Evolutionary conservation across 768 basidiomycete genomes (phyloP).

Genomic region (Polyporus arcularius): DNA sequence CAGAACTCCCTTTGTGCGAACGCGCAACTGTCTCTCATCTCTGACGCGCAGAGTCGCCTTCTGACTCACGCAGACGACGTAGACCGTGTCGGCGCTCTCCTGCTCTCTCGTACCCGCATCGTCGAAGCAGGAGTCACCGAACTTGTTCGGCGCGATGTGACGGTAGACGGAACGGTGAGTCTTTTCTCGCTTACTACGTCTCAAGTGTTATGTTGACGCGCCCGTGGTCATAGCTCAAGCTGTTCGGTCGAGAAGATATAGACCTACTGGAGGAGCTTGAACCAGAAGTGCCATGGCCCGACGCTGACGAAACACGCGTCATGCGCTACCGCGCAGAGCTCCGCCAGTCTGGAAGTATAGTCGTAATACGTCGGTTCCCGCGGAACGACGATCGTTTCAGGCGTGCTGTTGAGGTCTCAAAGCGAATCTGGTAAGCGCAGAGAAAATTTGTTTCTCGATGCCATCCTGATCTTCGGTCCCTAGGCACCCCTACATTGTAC

Average conservation of each 20-base stretch:
- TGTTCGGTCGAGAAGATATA: not conserved
- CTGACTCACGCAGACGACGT: not conserved
- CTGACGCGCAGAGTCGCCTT: not conserved
- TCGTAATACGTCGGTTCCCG: not conserved
- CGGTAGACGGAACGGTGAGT: not conserved
- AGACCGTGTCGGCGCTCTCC: not conserved
- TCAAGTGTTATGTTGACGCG: too few relatives aligned
- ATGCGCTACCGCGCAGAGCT: not conserved
- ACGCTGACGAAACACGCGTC: not conserved
- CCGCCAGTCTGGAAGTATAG: not conserved
- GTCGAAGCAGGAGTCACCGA: not conserved
- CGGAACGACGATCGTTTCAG: not conserved
- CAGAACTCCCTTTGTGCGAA: not conserved
- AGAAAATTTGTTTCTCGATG: not conserved
- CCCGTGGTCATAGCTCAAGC: not conserved
- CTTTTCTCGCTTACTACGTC: too few relatives aligned
- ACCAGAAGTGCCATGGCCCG: not conserved
- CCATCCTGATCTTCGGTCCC: not conserved
- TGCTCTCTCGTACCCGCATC: not conserved
- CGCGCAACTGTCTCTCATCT: not conserved
- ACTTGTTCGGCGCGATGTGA: not conserved
- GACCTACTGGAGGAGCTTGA: not conserved
- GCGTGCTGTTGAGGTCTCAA: not conserved
- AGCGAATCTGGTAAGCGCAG: not conserved
- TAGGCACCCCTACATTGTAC: not conserved